Conservation (phyloP, 2,329 filamentous ascomycete species). For the Coniochaeta prunicola region DNA sequence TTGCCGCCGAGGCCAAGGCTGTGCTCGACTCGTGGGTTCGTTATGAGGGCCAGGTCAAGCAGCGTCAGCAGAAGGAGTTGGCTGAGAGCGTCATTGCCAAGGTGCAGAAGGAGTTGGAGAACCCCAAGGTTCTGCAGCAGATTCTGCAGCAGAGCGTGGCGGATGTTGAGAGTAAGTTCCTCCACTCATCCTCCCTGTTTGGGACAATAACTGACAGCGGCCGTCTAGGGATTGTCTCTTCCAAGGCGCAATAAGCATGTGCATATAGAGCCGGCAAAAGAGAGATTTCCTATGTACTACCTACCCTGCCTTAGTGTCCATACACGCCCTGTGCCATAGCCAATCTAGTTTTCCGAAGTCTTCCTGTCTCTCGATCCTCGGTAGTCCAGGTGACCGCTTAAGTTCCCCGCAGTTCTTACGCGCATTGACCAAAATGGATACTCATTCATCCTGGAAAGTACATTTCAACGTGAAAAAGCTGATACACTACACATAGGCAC, state of each 20-base stretch:
- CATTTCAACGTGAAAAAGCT: not conserved
- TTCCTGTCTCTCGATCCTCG: not conserved
- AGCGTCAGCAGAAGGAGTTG: slow-evolving; percentile 95
- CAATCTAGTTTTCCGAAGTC: slow-evolving; percentile 27
- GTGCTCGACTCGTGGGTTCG: slow-evolving; percentile 98
- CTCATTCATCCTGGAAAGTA: not conserved
- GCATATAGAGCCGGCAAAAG: slow-evolving; percentile 13
- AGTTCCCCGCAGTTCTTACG: not conserved
- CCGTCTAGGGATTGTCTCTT: slow-evolving; percentile 49
- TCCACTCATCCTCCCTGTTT: not conserved
- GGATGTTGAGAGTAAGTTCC: slow-evolving; percentile 86
- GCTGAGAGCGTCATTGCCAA: slow-evolving; percentile 90
- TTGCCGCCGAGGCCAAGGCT: slow-evolving; percentile 86
- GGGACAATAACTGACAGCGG: not conserved
- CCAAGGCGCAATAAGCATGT: slow-evolving; percentile 55
- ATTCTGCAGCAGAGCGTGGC: slow-evolving; percentile 94
- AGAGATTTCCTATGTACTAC: slow-evolving; percentile 44
- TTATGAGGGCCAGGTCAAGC: slow-evolving; percentile 98
- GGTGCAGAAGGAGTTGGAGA: slow-evolving; percentile 98
- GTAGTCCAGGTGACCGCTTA: not conserved
- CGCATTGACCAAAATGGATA: not conserved
- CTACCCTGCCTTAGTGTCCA: slow-evolving; percentile 33
- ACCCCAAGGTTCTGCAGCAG: slow-evolving; percentile 93
- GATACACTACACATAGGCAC: not conserved
- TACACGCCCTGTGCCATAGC: slow-evolving; percentile 57